phyloP scores from a whole-genome alignment of 2,329 filamentous ascomycete genomes.

The Lachnellula arida region DNA sequence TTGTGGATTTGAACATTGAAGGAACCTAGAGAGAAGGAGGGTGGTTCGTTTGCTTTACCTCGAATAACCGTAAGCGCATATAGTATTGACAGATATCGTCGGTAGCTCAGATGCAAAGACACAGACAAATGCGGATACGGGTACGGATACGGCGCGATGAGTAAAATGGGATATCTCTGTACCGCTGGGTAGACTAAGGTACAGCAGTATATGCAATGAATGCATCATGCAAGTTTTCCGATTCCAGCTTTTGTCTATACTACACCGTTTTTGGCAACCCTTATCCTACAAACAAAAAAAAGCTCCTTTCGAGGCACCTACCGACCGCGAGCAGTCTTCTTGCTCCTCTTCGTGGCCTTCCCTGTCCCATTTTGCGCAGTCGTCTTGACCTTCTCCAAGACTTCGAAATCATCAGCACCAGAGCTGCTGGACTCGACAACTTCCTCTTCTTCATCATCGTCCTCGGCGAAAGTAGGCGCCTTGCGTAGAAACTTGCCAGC shows the following conservation, averaged over 20 bases:
- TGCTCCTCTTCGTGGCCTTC: conserved; percentile 23
- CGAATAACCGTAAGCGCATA: too few species aligned
- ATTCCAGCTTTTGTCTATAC: conserved; percentile 9
- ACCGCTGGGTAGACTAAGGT: too few species aligned
- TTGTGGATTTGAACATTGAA: too few species aligned
- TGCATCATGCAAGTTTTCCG: neutral
- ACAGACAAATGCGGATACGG: too few species aligned
- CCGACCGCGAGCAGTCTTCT: conserved; percentile 24
- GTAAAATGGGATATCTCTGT: too few species aligned
- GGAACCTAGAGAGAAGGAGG: too few species aligned
- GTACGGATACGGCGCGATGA: too few species aligned
- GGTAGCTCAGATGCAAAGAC: too few species aligned
- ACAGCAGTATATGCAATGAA: too few species aligned
- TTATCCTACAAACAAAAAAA: conserved; percentile 11
- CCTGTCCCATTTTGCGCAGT: conserved; percentile 27
- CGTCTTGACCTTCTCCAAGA: conserved; percentile 49
- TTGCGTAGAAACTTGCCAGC: conserved; percentile 46
- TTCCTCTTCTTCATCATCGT: conserved; percentile 38
- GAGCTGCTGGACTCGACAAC: conserved; percentile 50
- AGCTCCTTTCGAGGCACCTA: conserved; percentile 3
- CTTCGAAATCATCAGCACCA: conserved; percentile 58
- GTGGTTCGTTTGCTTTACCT: too few species aligned
- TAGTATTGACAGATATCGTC: too few species aligned
- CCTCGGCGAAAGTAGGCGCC: conserved; percentile 34
- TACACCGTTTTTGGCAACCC: conserved; percentile 5